Percentiles rank a stretch among this genome's conserved stretches.
These are phyloP conservation scores for Rhodamnia rubescens DNA, from an alignment of 345 rosid genomes.

Conservation along the genomic window DNA sequence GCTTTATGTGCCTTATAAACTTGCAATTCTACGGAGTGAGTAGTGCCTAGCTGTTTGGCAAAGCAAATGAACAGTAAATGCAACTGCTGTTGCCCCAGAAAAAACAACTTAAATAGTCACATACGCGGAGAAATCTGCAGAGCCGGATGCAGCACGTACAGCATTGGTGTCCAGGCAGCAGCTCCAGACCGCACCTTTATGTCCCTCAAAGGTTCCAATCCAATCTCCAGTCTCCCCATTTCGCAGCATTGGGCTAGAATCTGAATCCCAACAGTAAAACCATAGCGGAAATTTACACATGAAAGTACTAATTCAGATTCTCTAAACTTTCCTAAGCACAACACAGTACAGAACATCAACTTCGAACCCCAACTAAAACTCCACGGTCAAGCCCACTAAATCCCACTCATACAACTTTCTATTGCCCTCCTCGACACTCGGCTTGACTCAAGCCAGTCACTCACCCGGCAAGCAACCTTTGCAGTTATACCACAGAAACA, in stretches of 20 bases:
- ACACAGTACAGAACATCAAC: background rate
- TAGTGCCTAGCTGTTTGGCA: background rate
- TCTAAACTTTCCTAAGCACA: background rate
- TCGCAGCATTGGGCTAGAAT: constrained; percentile 95
- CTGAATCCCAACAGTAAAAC: constrained; percentile 22
- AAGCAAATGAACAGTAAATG: background rate
- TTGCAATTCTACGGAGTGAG: background rate
- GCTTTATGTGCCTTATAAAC: background rate
- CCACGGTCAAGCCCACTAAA: background rate
- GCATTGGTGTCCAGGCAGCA: constrained; percentile 84
- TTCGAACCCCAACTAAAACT: background rate
- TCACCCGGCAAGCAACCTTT: background rate
- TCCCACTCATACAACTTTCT: background rate
- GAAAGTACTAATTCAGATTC: background rate
- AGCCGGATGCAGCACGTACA: constrained; percentile 85
- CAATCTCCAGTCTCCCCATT: constrained; percentile 99
- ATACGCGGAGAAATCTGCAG: constrained; percentile 97
- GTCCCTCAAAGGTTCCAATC: constrained; percentile 99
- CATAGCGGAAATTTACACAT: background rate
- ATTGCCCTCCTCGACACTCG: background rate
- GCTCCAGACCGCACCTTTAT: constrained; percentile 99
- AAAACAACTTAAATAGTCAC: constrained; percentile 1
- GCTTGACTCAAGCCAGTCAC: background rate
- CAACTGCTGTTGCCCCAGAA: background rate
- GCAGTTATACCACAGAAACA: background rate